Percentiles rank a stretch among this genome's conserved stretches.
These are phyloP conservation scores for Colletotrichum brevisporum DNA, from an alignment of 2,329 filamentous ascomycete species.

Conservation along the genomic window DNA sequence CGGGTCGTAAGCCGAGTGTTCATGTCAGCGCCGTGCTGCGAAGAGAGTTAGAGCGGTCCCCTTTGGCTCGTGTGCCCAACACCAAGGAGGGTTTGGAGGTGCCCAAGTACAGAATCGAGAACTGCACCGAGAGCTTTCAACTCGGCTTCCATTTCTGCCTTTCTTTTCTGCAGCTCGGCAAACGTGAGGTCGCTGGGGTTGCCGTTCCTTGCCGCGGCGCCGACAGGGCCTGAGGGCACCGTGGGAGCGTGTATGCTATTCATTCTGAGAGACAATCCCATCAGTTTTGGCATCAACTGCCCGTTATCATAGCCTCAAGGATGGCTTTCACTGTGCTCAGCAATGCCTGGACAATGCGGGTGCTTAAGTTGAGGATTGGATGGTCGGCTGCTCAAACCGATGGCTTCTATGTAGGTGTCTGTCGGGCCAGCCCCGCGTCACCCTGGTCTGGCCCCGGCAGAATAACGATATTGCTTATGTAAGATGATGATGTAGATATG, in stretches of 20 bases:
- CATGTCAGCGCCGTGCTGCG: slow-evolving; percentile 93
- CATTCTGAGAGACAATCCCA: slow-evolving; percentile 57
- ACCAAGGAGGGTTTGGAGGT: background rate
- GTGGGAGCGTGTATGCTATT: slow-evolving; percentile 71
- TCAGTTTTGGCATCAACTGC: slow-evolving; percentile 6
- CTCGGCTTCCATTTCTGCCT: slow-evolving; percentile 88
- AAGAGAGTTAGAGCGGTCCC: slow-evolving; percentile 39
- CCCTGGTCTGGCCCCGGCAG: too few species aligned
- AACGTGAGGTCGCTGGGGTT: slow-evolving; percentile 77
- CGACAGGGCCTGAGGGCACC: slow-evolving; percentile 81
- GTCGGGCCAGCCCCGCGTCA: too few species aligned
- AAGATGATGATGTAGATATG: too few species aligned
- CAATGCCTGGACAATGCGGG: background rate
- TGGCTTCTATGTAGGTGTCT: too few species aligned
- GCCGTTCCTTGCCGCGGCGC: slow-evolving; percentile 72
- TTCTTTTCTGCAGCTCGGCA: slow-evolving; percentile 85
- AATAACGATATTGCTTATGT: too few species aligned
- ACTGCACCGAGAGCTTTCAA: slow-evolving; percentile 87
- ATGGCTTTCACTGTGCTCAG: background rate
- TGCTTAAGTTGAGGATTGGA: too few species aligned
- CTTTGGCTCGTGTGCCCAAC: background rate
- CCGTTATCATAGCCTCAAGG: background rate
- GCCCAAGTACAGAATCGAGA: slow-evolving; percentile 80
- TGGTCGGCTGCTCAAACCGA: too few species aligned
- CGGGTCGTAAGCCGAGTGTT: slow-evolving; percentile 86